phyloP scores from a whole-genome alignment of 2,329 filamentous ascomycete genomes.

The Cladorrhinum sp. region DNA sequence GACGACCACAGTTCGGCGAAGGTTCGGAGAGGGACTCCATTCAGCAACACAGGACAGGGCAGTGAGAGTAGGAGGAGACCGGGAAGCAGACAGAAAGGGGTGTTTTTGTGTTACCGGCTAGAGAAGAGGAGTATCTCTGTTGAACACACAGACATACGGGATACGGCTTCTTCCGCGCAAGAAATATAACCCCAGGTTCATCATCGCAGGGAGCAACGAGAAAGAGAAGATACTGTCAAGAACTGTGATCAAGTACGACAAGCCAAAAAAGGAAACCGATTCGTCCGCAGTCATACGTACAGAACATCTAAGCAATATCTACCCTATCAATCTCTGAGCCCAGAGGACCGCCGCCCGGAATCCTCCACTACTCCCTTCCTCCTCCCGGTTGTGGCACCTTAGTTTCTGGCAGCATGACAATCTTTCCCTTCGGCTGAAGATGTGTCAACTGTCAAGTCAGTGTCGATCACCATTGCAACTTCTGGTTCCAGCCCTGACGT shows the following conservation, averaged over 20 bases:
- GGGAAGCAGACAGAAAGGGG: neutral
- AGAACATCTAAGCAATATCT: neutral
- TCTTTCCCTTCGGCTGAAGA: neutral
- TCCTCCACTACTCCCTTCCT: neutral
- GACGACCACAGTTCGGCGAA: neutral
- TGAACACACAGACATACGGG: neutral
- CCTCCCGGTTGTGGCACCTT: neutral
- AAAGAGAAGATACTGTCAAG: too few species aligned
- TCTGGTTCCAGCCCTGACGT: too few species aligned
- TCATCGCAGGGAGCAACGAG: too few species aligned
- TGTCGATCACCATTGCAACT: neutral
- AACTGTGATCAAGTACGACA: neutral
- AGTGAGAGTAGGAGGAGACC: too few species aligned
- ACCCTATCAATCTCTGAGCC: too few species aligned
- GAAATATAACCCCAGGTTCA: too few species aligned
- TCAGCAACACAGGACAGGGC: neutral
- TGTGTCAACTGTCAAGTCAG: too few species aligned
- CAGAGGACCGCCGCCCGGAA: neutral
- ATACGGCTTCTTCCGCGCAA: too few species aligned
- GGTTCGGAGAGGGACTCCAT: neutral
- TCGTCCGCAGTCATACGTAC: neutral
- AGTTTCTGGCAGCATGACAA: neutral
- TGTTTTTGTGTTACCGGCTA: too few species aligned
- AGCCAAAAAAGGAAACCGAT: neutral
- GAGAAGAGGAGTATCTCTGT: neutral